These are phyloP conservation scores for Aspergillus bombycis DNA, from an alignment of 2,329 filamentous ascomycete species.

Conservation along the genomic window DNA sequence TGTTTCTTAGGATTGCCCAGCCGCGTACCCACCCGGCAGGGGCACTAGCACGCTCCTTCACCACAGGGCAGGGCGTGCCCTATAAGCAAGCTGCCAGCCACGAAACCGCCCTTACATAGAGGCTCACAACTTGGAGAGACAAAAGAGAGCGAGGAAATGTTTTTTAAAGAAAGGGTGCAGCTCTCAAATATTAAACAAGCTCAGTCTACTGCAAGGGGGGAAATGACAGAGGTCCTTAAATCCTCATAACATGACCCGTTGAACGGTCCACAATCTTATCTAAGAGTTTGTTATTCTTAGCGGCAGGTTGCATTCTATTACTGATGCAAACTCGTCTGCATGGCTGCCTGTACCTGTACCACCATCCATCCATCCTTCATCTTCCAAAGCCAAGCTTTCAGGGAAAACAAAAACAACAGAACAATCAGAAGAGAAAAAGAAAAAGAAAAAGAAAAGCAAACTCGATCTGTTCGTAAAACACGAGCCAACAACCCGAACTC, in stretches of 20 bases:
- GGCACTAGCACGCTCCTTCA: no score
- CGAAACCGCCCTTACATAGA: no score
- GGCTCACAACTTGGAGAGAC: no score
- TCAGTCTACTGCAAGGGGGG: neutral
- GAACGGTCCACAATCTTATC: neutral
- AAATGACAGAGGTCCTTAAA: neutral
- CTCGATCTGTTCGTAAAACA: neutral
- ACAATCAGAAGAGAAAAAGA: neutral
- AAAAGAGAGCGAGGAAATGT: neutral
- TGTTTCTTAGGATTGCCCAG: neutral
- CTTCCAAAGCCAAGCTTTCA: neutral
- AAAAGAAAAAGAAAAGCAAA: neutral
- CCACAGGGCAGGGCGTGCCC: no score
- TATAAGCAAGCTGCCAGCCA: no score
- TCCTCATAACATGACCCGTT: neutral
- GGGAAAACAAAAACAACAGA: conserved; percentile 31
- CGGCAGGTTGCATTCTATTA: neutral
- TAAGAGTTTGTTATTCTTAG: neutral
- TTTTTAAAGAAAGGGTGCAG: neutral
- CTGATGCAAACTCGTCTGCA: neutral
- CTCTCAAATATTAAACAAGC: neutral
- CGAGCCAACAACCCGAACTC: neutral
- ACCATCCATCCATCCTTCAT: neutral
- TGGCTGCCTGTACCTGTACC: neutral
- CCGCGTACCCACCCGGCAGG: neutral